Conservation (phyloP, 208 protist species). For the Wallacemonas sp. region DNA sequence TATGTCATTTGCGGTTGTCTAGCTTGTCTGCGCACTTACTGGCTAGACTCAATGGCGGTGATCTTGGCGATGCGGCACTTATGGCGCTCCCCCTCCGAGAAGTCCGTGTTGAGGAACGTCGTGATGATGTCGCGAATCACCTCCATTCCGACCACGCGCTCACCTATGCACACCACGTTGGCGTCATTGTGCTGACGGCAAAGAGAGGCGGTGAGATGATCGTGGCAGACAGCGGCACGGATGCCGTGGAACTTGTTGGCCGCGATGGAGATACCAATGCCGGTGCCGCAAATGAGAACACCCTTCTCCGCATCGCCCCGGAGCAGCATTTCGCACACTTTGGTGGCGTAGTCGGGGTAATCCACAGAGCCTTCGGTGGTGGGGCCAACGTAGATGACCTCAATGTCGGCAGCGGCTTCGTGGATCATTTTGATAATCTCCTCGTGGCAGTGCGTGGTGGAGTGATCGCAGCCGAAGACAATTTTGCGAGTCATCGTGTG, state of each 20-base stretch:
- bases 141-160: slow-evolving; percentile 77
- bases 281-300: slow-evolving; percentile 93
- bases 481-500: slow-evolving; percentile 42
- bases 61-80: slow-evolving; percentile 66
- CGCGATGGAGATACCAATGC: slow-evolving; percentile 95
- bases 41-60: slow-evolving; percentile 24
- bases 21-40: neutral
- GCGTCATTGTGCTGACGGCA: slow-evolving; percentile 92
- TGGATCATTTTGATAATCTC: slow-evolving; percentile 70
- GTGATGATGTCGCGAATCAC: slow-evolving; percentile 86
- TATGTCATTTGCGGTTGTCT: no score
- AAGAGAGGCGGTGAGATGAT: slow-evolving; percentile 89
- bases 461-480: slow-evolving; percentile 90
- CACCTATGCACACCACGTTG: slow-evolving; percentile 92
- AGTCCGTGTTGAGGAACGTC: slow-evolving; percentile 82
- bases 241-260: slow-evolving; percentile 94
- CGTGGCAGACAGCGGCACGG: slow-evolving; percentile 93
- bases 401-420: slow-evolving; percentile 36
- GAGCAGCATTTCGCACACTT: slow-evolving; percentile 64
- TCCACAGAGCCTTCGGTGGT: slow-evolving; percentile 65
- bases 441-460: slow-evolving; percentile 56
- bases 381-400: slow-evolving; percentile 78
- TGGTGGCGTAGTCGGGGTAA: slow-evolving; percentile 93
- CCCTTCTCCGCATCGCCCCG: slow-evolving; percentile 64
- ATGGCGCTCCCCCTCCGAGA: slow-evolving; percentile 83